Percentiles rank a stretch among this genome's conserved stretches.
These are phyloP conservation scores for Yarrowia phangngaensis DNA, from an alignment of 805 yeast species.

Conservation along the genomic window DNA sequence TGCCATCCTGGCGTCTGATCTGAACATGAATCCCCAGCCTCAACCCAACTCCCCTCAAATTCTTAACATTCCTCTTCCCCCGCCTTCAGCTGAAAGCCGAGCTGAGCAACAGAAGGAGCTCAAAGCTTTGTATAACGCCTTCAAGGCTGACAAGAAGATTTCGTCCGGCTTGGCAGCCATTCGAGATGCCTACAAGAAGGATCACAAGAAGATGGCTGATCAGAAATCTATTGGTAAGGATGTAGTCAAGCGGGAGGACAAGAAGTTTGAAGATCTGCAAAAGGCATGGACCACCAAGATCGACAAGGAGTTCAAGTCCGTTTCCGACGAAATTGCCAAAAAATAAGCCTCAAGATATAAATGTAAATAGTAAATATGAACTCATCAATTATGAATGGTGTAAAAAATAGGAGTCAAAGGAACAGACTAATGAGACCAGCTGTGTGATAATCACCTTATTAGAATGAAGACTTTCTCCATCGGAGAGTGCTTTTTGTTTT, in stretches of 20 bases:
- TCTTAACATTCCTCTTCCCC: constrained; percentile 69
- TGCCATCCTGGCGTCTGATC: constrained; percentile 60
- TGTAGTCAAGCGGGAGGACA: constrained; percentile 23
- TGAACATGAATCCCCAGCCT: constrained; percentile 75
- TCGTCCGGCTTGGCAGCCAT: constrained; percentile 1
- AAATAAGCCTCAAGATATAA: too few species aligned
- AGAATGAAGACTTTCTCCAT: too few species aligned
- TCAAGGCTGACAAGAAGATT: constrained; percentile 26
- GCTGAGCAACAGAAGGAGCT: constrained; percentile 52
- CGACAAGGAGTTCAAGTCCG: constrained; percentile 21
- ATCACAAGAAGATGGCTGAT: constrained; percentile 25
- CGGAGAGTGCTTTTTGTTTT: too few species aligned
- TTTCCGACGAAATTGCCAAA: constrained; percentile 21
- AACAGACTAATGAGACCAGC: too few species aligned
- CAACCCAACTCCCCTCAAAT: constrained; percentile 71
- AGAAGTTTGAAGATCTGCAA: constrained; percentile 23
- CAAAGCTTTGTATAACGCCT: constrained; percentile 41
- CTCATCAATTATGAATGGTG: too few species aligned
- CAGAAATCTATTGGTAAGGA: constrained; percentile 23
- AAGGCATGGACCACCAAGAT: constrained; percentile 24
- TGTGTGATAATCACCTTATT: too few species aligned
- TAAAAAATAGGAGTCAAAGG: too few species aligned
- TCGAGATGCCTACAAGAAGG: constrained; percentile 25
- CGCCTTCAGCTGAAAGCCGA: constrained; percentile 66
- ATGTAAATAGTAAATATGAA: too few species aligned